Evolutionary conservation across 1,284 basidiomycete genomes (phyloP), one percentile per base, ranked within the genome.

Genomic region (Ceratobasidium sp.): DNA sequence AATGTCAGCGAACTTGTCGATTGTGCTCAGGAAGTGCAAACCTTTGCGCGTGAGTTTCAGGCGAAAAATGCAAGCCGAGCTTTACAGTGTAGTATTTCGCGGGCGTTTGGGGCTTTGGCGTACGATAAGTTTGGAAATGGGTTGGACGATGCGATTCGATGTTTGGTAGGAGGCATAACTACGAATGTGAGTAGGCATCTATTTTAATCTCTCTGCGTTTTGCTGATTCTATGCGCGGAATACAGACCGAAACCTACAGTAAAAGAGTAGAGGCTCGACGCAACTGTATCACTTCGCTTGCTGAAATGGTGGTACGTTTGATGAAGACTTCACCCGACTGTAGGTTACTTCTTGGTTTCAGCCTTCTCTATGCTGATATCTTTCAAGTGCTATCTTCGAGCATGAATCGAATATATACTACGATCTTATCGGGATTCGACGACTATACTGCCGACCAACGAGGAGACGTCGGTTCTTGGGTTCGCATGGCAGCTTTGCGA

Each of bases 401-500:
- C 21, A 55, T 49, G 41, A 55, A 26, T 14, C 52, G 4, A 26
- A 59, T 47, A 71, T 76, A 41, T 73, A 58, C 64, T n/a, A 57
- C 23, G 78, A 80, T 0, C 78, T 85, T 41, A 81, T 91, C 23
- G 79, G 95, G 95, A 1, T 81, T 99, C 47, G 85, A 88, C 18
- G 97, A 99, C 83, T 98, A 98, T 79, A 91, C 94, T 1, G 90
- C 88, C 38, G 98, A 99, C 79, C 93, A 98, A 80, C 88, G 98
- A 73, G 98, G 98, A 4, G 98, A 99, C 79, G 93, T 99, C 28
- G 98, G 98, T 32, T 98, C 96, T 0, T 98, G 96, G 96, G 88
- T 98, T 35, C 91, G 98, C 62, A 85, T 92, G n/a, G 85, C 89
- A 49, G 89, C 89, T 78, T 84, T 94, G 75, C 85, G 85, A 61